Conservation (phyloP, 805 yeast species). For the Kuraishia capsulata region DNA sequence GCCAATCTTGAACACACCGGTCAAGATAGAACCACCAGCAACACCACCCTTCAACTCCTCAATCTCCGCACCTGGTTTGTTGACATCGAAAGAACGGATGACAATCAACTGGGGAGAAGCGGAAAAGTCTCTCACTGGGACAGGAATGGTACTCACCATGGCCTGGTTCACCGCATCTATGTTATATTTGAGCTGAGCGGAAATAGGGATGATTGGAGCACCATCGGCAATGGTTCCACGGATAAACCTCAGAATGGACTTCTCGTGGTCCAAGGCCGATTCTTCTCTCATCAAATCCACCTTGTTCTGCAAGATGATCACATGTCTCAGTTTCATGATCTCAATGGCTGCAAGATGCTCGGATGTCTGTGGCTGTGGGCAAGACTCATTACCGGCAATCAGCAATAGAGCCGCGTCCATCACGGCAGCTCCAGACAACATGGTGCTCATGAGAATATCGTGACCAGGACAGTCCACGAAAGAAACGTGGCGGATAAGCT, state of each 20-base stretch:
- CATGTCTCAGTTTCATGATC: conserved; percentile 96
- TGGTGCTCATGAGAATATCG: conserved; percentile 99
- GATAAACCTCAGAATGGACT: conserved; percentile 84
- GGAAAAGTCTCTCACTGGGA: conserved; percentile 90
- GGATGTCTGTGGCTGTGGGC: conserved; percentile 99
- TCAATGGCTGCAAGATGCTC: conserved; percentile 99
- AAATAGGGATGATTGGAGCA: conserved; percentile 97
- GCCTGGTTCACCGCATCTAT: conserved; percentile 98
- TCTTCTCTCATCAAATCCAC: conserved; percentile 98
- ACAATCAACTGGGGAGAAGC: conserved; percentile 94
- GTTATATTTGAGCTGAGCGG: conserved; percentile 97
- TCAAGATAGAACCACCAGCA: conserved; percentile 97
- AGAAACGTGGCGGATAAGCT: conserved; percentile 89
- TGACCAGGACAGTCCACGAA: conserved; percentile 99
- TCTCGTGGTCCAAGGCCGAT: conserved; percentile 90
- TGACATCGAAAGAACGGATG: conserved; percentile 96
- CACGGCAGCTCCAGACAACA: conserved; percentile 99
- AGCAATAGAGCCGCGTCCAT: conserved; percentile 98
- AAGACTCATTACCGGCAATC: conserved; percentile 96
- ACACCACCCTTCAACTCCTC: conserved; percentile 98
- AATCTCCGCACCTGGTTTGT: conserved; percentile 97
- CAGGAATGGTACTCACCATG: conserved; percentile 91
- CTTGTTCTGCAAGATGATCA: conserved; percentile 92
- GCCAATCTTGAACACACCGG: conserved; percentile 94
- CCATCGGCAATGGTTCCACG: conserved; percentile 99